Conservation (phyloP, 2,329 filamentous ascomycete species). For the Ophiostoma montium region DNA sequence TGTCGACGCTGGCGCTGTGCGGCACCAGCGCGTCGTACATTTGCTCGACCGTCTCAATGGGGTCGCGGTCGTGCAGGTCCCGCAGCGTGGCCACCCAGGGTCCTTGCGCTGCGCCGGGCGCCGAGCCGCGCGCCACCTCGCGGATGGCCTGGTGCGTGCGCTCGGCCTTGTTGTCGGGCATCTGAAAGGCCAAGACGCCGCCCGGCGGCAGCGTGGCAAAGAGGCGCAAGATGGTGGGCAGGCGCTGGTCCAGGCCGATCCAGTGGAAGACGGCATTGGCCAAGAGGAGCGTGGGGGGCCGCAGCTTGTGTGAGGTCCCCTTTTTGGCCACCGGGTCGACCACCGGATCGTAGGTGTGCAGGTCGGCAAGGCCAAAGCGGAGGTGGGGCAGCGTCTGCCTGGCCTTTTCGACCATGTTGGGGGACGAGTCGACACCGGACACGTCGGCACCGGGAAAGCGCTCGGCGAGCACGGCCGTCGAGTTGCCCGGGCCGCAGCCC, state of each 20-base stretch:
- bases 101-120: slow-evolving; percentile 10
- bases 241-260: slow-evolving; percentile 29
- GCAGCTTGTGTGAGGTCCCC: too few relatives aligned
- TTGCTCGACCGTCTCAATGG: slow-evolving; percentile 30
- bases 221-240: slow-evolving; percentile 30
- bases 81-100: slow-evolving; percentile 13
- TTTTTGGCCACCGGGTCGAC: slow-evolving; percentile 12
- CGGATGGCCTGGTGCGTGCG: slow-evolving; percentile 37
- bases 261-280: slow-evolving; percentile 47
- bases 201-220: slow-evolving; percentile 27
- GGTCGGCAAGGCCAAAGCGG: slow-evolving; percentile 32
- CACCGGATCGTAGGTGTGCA: slow-evolving; percentile 26
- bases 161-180: slow-evolving; percentile 33
- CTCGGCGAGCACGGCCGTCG: slow-evolving; percentile 32
- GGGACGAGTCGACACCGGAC: slow-evolving; percentile 38
- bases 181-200: slow-evolving; percentile 38
- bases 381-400: slow-evolving; percentile 24
- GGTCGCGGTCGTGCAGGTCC: slow-evolving; percentile 24
- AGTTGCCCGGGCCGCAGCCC: slow-evolving; percentile 47
- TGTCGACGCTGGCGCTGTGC: slow-evolving; percentile 27
- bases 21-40: slow-evolving; percentile 36
- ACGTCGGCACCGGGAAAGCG: slow-evolving; percentile 33
- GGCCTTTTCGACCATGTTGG: slow-evolving; percentile 40
- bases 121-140: slow-evolving; percentile 22
- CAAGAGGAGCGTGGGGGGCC: slow-evolving; percentile 34